A percentile compares a stretch with the other conserved stretches of the same genome.
Conservation (phyloP, 768 basidiomycete species). For the Xanthoconium stramineum region DNA sequence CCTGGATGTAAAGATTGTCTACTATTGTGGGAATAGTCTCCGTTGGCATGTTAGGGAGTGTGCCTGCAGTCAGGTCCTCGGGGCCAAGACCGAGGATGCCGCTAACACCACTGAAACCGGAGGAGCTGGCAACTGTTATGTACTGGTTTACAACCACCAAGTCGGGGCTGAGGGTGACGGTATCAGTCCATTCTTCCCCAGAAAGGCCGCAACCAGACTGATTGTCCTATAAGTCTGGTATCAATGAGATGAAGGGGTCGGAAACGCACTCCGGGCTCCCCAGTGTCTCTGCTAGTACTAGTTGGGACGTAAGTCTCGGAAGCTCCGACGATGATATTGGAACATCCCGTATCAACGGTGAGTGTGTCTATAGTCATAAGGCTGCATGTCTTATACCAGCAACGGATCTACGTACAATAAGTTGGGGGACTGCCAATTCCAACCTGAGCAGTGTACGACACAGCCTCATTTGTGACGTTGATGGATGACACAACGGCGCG, state of each 20-base stretch:
- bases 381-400: too few species aligned
- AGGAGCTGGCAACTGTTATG: conserved; percentile 32
- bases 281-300: conserved; percentile 27
- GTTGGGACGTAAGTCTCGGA: conserved; percentile 28
- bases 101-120: conserved; percentile 15
- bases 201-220: conserved; percentile 4
- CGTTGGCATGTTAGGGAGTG: conserved; percentile 12
- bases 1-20: conserved; percentile 32
- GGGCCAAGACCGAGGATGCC: conserved; percentile 41
- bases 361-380: conserved; percentile 21
- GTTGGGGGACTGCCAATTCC: conserved; percentile 20
- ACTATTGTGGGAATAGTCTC: conserved; percentile 30
- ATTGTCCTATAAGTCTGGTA: too few species aligned
- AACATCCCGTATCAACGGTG: conserved; percentile 27
- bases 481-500: neutral
- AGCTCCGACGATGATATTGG: conserved; percentile 27
- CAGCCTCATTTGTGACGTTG: conserved; percentile 18
- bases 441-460: conserved; percentile 28
- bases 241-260: neutral
- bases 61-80: conserved; percentile 28
- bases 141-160: conserved; percentile 25
- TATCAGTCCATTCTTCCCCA: conserved; percentile 9
- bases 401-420: conserved; percentile 8
- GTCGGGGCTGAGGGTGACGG: neutral
- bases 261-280: conserved; percentile 1